phyloP scores from a whole-genome alignment of 306 rosid genomes.

The Malus domestica region DNA sequence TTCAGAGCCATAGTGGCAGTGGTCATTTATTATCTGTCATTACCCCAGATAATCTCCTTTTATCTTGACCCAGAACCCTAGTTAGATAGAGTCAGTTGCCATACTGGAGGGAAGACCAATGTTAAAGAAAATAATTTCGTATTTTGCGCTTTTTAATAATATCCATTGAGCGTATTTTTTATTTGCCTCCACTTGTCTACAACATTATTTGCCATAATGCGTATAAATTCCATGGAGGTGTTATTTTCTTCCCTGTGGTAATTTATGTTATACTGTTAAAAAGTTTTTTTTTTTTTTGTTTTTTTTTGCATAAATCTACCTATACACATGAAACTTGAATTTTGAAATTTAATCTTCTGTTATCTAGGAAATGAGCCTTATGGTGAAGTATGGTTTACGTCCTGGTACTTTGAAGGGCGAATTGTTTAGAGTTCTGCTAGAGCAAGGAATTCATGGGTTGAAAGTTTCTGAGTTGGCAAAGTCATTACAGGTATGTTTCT shows the following conservation, averaged over 20 bases:
- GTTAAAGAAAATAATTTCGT: background rate
- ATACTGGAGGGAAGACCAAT: background rate
- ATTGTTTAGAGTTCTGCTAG: slow-evolving; percentile 62
- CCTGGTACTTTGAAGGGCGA: slow-evolving; percentile 82
- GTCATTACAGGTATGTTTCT: slow-evolving; percentile 47
- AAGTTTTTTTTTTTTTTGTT: background rate
- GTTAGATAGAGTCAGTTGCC: background rate
- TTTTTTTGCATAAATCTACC: background rate
- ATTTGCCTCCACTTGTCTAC: background rate
- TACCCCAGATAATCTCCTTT: background rate
- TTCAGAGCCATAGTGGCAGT: background rate
- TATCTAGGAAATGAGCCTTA: slow-evolving; percentile 61
- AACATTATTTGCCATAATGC: background rate
- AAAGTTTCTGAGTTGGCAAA: slow-evolving; percentile 69
- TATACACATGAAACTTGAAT: background rate
- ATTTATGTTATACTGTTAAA: slow-evolving; percentile 14
- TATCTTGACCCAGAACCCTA: background rate
- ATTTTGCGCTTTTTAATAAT: background rate
- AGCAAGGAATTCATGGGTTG: slow-evolving; percentile 73
- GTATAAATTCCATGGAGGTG: background rate
- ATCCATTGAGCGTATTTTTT: background rate
- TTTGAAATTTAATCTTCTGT: slow-evolving; percentile 13
- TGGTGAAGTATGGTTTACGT: slow-evolving; percentile 57
- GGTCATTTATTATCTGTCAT: background rate
- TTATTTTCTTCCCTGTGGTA: background rate